Base-by-base conservation (phyloP, 495 filamentous ascomycete species). In the Pyrenopolyporus hunteri region DNA sequence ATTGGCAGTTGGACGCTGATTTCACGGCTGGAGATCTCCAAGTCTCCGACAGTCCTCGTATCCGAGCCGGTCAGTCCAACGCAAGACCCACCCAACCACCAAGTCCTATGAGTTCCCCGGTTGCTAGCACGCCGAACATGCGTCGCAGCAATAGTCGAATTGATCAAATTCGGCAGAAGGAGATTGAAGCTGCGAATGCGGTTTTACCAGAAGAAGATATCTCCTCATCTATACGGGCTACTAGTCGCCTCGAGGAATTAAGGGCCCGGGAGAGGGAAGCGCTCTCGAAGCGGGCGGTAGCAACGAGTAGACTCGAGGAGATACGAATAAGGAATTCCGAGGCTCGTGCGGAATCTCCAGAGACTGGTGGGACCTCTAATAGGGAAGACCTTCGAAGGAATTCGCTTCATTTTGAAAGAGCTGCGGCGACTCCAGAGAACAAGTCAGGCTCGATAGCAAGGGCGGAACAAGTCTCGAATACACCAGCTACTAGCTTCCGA, bases 21-120 rank as follows among this genome's bases (percentile, higher is more conserved):
- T 87, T 91, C 56, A 88, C 86, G n/a, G 82, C 78, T 20, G 77
- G 76, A 16, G 85, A 85, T 39, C 53, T 88, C 25, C 82, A 88
- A 43, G 64, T 86, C 6, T 89, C 87, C 2, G 70, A 77, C 9
- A 89, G 85, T 32, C 86, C 87, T 28, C 82, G 81, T 11, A 73
- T 85, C 16, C 56, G 46, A 8, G 49, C 60, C 1, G 25, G 17
- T 7, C 66, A 68, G 43, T 58, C 61, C 10, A 57, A 52, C 28
- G 44, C 17, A 11, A 37, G 13, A n/a, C 26, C 48, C 47, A 11
- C 42, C n/a, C 49, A 36, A 29, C 40, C 44, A 23, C 35, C 54
- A 20, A 60, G 50, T 25, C 20, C n/a, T 45, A 56, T 56, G 25
- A 50, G 19, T 17, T 63, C 59, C 25, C 46, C 64, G 3, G 33